phyloP scores from a whole-genome alignment of 805 yeast genomes.

The Ogataea trehaloabstinens region DNA sequence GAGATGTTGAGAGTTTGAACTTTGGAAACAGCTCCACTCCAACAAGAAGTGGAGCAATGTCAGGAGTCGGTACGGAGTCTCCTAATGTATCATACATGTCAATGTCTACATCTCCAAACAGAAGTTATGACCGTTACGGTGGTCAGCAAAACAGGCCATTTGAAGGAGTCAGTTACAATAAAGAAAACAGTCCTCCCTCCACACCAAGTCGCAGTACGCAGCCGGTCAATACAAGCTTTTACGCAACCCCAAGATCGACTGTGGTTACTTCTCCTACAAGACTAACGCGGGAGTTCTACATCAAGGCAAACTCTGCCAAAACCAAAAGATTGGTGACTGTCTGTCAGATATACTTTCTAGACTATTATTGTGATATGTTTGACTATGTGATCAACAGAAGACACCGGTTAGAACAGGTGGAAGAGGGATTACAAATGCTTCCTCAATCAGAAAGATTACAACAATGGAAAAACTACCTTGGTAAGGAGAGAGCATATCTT shows the following conservation, averaged over 20 bases:
- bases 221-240: constrained; percentile 18
- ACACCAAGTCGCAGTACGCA: constrained; percentile 24
- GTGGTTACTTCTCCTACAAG: constrained; percentile 23
- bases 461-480: constrained; percentile 76
- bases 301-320: constrained; percentile 65
- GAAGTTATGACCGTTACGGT: constrained; percentile 25
- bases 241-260: constrained; percentile 24
- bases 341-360: constrained; percentile 89
- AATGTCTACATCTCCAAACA: constrained; percentile 29
- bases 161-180: constrained; percentile 38
- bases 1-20: constrained; percentile 33
- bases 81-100: constrained; percentile 28
- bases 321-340: constrained; percentile 86
- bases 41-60: constrained; percentile 14
- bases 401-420: constrained; percentile 73
- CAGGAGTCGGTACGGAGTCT: constrained; percentile 23
- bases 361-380: constrained; percentile 93
- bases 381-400: constrained; percentile 87
- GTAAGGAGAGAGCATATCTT: constrained; percentile 79
- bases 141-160: constrained; percentile 21
- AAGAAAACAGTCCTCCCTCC: constrained; percentile 39
- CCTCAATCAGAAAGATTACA: constrained; percentile 42
- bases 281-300: constrained; percentile 44
- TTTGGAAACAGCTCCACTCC: constrained; percentile 30
- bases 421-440: constrained; percentile 43